phyloP scores from a whole-genome alignment of 768 basidiomycete species.

The Termitomyces sp. region DNA sequence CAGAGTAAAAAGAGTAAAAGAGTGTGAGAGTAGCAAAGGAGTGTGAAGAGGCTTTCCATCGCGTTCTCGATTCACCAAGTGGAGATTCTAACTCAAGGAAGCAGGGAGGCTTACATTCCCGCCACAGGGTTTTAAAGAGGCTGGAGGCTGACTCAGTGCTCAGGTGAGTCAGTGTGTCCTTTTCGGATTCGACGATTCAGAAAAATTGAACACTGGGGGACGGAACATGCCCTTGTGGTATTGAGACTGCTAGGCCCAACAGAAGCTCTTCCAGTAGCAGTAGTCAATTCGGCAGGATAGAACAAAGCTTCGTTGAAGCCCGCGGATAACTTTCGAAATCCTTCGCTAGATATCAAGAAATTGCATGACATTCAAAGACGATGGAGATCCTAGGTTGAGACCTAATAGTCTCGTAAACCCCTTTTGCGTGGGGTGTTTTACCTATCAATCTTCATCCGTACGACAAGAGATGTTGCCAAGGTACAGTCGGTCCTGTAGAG shows the following conservation, averaged over 20 bases:
- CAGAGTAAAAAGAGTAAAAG: constrained; percentile 11
- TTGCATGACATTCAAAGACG: background rate
- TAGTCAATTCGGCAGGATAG: background rate
- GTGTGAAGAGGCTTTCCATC: constrained; percentile 11
- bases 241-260: background rate
- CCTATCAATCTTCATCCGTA: background rate
- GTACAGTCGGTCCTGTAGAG: background rate
- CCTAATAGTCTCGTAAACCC: background rate
- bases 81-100: background rate
- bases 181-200: background rate
- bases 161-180: background rate
- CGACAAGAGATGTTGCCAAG: background rate
- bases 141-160: constrained; percentile 1
- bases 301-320: background rate
- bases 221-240: background rate
- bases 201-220: background rate
- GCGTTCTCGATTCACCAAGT: background rate
- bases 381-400: background rate
- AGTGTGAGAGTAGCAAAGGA: constrained; percentile 12
- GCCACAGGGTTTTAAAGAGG: background rate
- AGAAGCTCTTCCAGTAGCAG: no score
- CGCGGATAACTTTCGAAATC: background rate
- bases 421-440: background rate
- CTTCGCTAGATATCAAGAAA: background rate
- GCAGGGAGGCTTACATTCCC: background rate